Evolutionary conservation across 2,329 filamentous ascomycete species (phyloP).

Genomic region (Nectriaceae sp.): DNA sequence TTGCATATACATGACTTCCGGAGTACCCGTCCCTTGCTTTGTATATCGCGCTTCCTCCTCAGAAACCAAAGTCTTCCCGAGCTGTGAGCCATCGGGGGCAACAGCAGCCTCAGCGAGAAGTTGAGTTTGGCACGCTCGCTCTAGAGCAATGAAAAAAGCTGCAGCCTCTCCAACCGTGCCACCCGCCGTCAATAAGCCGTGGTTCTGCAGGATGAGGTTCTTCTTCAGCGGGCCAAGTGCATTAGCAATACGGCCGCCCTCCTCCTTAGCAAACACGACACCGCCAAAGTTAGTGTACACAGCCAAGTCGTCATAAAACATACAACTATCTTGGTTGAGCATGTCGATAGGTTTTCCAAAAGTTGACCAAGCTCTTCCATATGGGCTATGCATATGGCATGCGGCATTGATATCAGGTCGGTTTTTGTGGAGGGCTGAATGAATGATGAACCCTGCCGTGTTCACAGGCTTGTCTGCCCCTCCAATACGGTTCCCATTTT

Average conservation of each 20-base stretch:
- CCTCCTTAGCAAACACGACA: constrained; percentile 58
- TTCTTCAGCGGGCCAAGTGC: constrained; percentile 59
- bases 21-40: constrained; percentile 22
- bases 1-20: constrained; percentile 28
- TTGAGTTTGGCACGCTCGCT: constrained; percentile 68
- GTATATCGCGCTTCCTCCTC: constrained; percentile 44
- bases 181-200: constrained; percentile 69
- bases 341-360: constrained; percentile 67
- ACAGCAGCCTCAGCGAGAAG: constrained; percentile 64
- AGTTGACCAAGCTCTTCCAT: constrained; percentile 65
- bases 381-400: constrained; percentile 65
- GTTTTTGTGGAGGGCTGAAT: constrained; percentile 64
- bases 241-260: constrained; percentile 62
- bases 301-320: constrained; percentile 62
- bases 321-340: constrained; percentile 66
- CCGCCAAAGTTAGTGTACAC: constrained; percentile 59
- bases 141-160: constrained; percentile 67
- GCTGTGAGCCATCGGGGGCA: constrained; percentile 23
- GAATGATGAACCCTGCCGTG: constrained; percentile 69
- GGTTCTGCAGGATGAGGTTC: constrained; percentile 67
- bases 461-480: constrained; percentile 63
- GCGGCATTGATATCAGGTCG: constrained; percentile 65
- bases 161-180: constrained; percentile 71
- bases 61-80: constrained; percentile 39
- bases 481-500: constrained; percentile 59